Conservation (phyloP, 208 protist genomes). For the Herpetomonas tarakana region DNA sequence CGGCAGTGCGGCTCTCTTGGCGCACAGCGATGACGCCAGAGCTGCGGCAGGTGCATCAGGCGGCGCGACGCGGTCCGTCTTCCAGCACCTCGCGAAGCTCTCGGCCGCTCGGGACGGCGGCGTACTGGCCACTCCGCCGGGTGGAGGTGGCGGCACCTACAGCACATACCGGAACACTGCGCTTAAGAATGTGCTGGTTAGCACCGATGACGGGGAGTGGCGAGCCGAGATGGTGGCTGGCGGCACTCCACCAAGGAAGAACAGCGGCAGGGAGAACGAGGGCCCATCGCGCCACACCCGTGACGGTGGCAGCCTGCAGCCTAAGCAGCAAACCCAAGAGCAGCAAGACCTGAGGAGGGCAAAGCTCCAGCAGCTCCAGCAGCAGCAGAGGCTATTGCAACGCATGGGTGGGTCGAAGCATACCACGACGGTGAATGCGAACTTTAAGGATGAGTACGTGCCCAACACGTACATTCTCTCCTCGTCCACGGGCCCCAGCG, state of each 20-base stretch:
- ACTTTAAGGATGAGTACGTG: conserved; percentile 9
- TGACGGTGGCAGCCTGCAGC: neutral
- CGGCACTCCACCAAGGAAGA: too few relatives aligned
- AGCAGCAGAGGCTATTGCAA: neutral
- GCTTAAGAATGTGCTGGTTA: neutral
- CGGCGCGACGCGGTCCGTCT: neutral
- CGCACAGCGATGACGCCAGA: neutral
- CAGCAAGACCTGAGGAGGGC: neutral
- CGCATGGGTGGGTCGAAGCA: neutral
- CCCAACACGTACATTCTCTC: conserved; percentile 12
- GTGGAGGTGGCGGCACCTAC: neutral
- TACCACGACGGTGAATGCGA: conserved; percentile 1
- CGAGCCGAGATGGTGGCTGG: neutral
- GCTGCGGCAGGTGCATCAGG: neutral
- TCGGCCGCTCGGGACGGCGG: neutral
- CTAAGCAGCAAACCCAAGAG: too few relatives aligned
- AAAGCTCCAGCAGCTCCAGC: neutral
- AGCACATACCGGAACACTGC: neutral
- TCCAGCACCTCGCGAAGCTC: neutral
- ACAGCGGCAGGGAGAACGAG: neutral
- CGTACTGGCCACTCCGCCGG: neutral
- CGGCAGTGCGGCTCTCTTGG: neutral
- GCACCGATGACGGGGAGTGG: neutral
- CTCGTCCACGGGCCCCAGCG: neutral
- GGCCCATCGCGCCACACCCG: neutral